Conservation (phyloP, 805 yeast species). For the Danielia oregonensis region DNA sequence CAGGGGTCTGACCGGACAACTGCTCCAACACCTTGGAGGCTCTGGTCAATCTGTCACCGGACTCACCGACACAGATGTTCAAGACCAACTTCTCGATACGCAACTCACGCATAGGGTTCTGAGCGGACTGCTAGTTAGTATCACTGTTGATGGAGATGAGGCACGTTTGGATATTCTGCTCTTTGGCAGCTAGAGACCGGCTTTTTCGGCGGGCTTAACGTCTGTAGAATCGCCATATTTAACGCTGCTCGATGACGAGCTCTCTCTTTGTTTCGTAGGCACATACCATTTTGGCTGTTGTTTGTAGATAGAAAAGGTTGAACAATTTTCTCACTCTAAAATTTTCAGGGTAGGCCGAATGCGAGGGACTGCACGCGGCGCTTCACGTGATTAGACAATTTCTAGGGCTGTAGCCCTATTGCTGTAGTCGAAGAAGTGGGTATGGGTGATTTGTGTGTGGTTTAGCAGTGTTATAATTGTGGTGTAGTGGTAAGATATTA, state of each 20-base stretch:
- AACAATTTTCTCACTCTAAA: slow-evolving; percentile 5
- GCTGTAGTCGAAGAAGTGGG: neutral
- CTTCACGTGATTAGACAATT: neutral
- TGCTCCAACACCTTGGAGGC: slow-evolving; percentile 99
- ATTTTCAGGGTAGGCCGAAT: slow-evolving; percentile 8
- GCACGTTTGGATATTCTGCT: too few species aligned
- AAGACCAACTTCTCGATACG: slow-evolving; percentile 99
- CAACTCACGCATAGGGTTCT: slow-evolving; percentile 97
- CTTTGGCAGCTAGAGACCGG: too few species aligned
- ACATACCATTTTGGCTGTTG: slow-evolving; percentile 12
- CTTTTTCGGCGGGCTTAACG: too few species aligned
- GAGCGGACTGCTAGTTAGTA: slow-evolving; percentile 31
- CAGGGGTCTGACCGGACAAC: slow-evolving; percentile 99
- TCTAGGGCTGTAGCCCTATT: slow-evolving; percentile 1
- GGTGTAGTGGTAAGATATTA: neutral
- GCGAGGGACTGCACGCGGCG: slow-evolving; percentile 5
- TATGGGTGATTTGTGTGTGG: neutral
- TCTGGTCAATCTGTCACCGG: slow-evolving; percentile 99
- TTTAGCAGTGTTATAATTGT: too few species aligned
- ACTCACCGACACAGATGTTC: slow-evolving; percentile 99
- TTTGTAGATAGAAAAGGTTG: slow-evolving; percentile 3
- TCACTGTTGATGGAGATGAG: too few species aligned
- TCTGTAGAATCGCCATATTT: too few species aligned
- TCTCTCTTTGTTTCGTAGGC: too few species aligned
- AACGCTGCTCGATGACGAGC: too few species aligned